Conservation (phyloP, 305 asterid species). For the Solanum hybrid region DNA sequence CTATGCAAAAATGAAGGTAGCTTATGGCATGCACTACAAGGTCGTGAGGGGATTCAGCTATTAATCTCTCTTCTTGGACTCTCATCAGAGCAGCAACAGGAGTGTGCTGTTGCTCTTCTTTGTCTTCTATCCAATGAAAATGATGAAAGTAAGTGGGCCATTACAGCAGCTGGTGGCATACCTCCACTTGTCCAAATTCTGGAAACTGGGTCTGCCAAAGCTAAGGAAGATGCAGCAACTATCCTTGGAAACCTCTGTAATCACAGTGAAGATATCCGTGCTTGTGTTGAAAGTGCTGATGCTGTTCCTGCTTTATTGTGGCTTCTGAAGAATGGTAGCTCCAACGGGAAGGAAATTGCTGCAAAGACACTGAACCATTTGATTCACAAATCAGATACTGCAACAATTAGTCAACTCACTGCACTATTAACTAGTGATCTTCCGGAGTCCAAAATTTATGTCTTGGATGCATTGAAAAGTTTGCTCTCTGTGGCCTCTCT, state of each 20-base stretch:
- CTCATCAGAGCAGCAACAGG: conserved; percentile 99
- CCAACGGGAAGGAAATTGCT: conserved; percentile 96
- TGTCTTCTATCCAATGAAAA: conserved; percentile 86
- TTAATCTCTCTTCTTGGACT: conserved; percentile 96
- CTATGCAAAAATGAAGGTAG: conserved; percentile 87
- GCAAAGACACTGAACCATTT: conserved; percentile 93
- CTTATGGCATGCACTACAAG: conserved; percentile 96
- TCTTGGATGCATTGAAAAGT: conserved; percentile 85
- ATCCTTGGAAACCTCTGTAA: conserved; percentile 97
- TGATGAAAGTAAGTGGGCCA: conserved; percentile 99
- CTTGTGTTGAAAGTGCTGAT: conserved; percentile 99
- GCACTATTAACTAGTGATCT: conserved; percentile 85
- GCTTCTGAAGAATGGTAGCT: conserved; percentile 93
- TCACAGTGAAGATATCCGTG: conserved; percentile 99
- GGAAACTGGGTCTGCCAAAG: conserved; percentile 93
- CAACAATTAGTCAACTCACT: conserved; percentile 97
- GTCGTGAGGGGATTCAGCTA: conserved; percentile 97
- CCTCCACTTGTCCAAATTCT: conserved; percentile 99
- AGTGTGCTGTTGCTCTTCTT: conserved; percentile 94
- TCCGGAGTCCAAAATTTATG: conserved; percentile 95
- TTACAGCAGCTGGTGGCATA: conserved; percentile 99
- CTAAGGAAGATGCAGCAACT: conserved; percentile 97
- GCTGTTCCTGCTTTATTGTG: conserved; percentile 98
- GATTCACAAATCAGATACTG: conserved; percentile 98
- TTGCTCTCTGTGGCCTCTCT: conserved; percentile 87